Percentiles rank a stretch among this genome's conserved stretches.
Conservation (phyloP, 805 yeast genomes). For the Candida verbasci region DNA sequence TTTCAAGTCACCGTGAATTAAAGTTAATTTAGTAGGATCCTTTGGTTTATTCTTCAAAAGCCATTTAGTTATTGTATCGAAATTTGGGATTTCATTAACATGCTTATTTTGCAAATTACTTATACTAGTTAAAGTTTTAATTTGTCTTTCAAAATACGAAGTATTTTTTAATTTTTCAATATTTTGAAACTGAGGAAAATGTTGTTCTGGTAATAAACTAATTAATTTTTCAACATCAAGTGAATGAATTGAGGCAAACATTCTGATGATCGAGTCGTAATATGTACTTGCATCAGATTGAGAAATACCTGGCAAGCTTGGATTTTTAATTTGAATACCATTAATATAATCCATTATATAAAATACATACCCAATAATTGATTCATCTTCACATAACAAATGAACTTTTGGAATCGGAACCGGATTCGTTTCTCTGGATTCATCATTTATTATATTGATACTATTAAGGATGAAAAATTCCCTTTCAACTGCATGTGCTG, state of each 20-base stretch:
- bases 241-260: constrained; percentile 47
- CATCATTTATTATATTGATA: constrained; percentile 22
- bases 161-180: constrained; percentile 12
- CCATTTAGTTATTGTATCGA: constrained; percentile 40
- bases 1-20: constrained; percentile 65
- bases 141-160: constrained; percentile 52
- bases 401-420: constrained; percentile 56
- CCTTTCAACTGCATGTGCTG: constrained; percentile 62
- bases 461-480: constrained; percentile 50
- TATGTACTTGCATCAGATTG: constrained; percentile 19
- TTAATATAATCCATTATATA: constrained; percentile 57
- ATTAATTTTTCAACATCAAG: constrained; percentile 42
- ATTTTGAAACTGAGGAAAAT: constrained; percentile 40
- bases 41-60: constrained; percentile 40
- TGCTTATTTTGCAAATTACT: constrained; percentile 31
- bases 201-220: constrained; percentile 38
- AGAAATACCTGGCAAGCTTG: constrained; percentile 38
- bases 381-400: constrained; percentile 53
- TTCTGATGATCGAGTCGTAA: constrained; percentile 48
- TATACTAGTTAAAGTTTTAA: constrained; percentile 42
- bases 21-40: constrained; percentile 40
- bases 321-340: constrained; percentile 54
- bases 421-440: constrained; percentile 9
- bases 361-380: constrained; percentile 50
- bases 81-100: constrained; percentile 47